A percentile compares a stretch with the other conserved stretches of the same genome.
phyloP scores from a whole-genome alignment of 2,329 filamentous ascomycete genomes.

The Fragosphaeria purpurea region DNA sequence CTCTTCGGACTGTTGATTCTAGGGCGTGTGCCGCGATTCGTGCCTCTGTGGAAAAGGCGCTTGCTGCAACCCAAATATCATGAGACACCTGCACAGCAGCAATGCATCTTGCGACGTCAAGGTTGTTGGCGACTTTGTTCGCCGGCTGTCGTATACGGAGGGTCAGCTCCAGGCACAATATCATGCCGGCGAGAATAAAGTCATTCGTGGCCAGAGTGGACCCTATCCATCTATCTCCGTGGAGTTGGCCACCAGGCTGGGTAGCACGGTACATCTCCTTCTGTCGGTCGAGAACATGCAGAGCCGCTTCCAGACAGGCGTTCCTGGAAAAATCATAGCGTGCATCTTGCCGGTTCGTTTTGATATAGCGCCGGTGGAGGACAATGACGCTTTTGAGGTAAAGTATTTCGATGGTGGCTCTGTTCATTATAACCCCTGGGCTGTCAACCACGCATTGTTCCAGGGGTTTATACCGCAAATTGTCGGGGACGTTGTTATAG shows the following conservation, averaged over 20 bases:
- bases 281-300: conserved; percentile 19
- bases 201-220: conserved; percentile 35
- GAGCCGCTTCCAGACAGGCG: conserved; percentile 19
- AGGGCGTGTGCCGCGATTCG: background rate
- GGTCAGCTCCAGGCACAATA: conserved; percentile 27
- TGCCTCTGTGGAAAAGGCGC: background rate
- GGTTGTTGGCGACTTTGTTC: too few relatives aligned
- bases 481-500: conserved; percentile 17
- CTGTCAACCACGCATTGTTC: conserved; percentile 19
- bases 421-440: conserved; percentile 16
- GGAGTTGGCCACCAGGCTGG: conserved; percentile 30
- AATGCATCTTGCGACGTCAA: background rate
- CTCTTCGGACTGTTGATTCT: background rate
- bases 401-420: conserved; percentile 21
- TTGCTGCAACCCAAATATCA: background rate
- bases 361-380: conserved; percentile 22
- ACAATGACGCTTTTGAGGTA: conserved; percentile 22
- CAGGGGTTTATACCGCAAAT: conserved; percentile 17
- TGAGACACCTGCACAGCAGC: background rate
- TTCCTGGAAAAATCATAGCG: background rate
- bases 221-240: conserved; percentile 34
- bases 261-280: conserved; percentile 22
- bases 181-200: conserved; percentile 41
- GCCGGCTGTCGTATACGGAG: too few relatives aligned
- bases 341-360: background rate